These are phyloP conservation scores for Cladophialophora immunda DNA, from an alignment of 2,329 filamentous ascomycete species.

Conservation along the genomic window DNA sequence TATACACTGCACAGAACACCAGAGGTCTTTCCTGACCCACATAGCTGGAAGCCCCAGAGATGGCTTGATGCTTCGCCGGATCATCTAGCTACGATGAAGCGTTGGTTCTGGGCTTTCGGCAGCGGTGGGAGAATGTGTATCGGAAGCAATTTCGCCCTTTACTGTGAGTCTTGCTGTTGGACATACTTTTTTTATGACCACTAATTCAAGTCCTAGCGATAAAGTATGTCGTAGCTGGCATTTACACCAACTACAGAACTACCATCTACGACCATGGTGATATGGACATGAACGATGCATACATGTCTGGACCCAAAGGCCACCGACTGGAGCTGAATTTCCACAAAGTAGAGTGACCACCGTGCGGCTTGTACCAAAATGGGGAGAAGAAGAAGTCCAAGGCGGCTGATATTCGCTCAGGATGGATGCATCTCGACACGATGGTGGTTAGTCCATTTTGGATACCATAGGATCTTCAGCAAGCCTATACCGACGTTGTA, in stretches of 20 bases:
- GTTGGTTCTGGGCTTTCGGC: constrained; percentile 60
- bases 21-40: constrained; percentile 57
- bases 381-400: no score
- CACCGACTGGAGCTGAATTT: constrained; percentile 67
- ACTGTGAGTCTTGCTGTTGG: constrained; percentile 46
- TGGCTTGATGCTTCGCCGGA: constrained; percentile 53
- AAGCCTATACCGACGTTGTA: no score
- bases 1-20: constrained; percentile 61
- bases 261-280: constrained; percentile 67
- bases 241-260: constrained; percentile 73
- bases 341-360: constrained; percentile 23
- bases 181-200: neutral
- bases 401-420: no score
- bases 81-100: constrained; percentile 48
- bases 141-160: constrained; percentile 56
- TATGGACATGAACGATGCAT: constrained; percentile 71
- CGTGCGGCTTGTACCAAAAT: no score
- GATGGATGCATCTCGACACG: no score
- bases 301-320: constrained; percentile 65
- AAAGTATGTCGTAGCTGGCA: constrained; percentile 72
- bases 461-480: no score
- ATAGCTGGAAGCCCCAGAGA: constrained; percentile 56
- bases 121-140: constrained; percentile 58
- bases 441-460: no score
- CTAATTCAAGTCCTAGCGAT: constrained; percentile 63